Conservation (phyloP, 2,329 filamentous ascomycete species). For the Bipolaris cookei region DNA sequence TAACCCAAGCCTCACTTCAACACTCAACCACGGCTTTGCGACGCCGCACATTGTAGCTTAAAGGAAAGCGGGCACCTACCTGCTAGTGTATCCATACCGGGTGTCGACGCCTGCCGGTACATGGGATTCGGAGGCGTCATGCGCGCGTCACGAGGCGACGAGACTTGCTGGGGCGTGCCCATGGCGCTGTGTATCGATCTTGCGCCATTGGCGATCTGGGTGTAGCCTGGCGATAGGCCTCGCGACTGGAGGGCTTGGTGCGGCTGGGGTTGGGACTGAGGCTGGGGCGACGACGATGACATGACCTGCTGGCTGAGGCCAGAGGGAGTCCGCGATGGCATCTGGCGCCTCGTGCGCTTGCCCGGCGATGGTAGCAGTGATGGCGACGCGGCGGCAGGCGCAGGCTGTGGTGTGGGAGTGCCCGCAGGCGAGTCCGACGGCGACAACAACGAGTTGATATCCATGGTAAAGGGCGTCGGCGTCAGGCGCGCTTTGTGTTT, state of each 20-base stretch:
- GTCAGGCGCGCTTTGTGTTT: constrained; percentile 6
- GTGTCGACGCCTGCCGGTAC: constrained; percentile 53
- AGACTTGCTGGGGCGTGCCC: constrained; percentile 39
- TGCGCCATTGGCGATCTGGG: constrained; percentile 40
- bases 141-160: constrained; percentile 42
- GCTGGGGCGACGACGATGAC: constrained; percentile 43
- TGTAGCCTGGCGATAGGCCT: constrained; percentile 37
- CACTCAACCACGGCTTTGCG: neutral
- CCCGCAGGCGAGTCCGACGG: constrained; percentile 53
- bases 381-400: constrained; percentile 35
- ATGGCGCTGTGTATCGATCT: constrained; percentile 41
- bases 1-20: neutral
- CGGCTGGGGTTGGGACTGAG: constrained; percentile 30
- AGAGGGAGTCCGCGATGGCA: constrained; percentile 51
- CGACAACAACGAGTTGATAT: constrained; percentile 58
- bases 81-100: constrained; percentile 57
- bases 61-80: constrained; percentile 44
- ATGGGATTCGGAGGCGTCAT: constrained; percentile 44
- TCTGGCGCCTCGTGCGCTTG: constrained; percentile 42
- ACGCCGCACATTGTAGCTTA: neutral
- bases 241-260: constrained; percentile 47
- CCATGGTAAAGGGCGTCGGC: constrained; percentile 46
- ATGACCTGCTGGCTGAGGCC: constrained; percentile 53
- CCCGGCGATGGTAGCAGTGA: constrained; percentile 39
- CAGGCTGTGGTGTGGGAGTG: constrained; percentile 44